Conservation (phyloP, 2,329 filamentous ascomycete genomes). For the Cercospora sesami region DNA sequence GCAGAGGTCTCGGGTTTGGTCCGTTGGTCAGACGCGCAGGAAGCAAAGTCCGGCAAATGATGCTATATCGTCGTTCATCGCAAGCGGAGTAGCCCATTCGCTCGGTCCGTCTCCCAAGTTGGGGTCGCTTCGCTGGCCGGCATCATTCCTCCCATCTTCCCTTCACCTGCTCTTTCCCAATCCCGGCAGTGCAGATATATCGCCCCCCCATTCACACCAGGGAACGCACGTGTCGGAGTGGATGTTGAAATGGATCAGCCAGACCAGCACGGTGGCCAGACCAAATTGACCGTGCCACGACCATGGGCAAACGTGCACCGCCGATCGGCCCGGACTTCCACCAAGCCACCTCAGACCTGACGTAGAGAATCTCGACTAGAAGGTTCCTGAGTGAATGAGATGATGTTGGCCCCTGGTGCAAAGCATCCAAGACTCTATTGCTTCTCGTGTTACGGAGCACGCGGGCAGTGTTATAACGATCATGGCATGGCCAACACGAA, state of each 20-base stretch:
- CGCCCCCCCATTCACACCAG: not conserved
- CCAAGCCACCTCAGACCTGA: not conserved
- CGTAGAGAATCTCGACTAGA: not conserved
- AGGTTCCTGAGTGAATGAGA: not conserved
- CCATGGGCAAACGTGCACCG: not conserved
- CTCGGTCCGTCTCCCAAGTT: slow-evolving; percentile 3
- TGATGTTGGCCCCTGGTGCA: not conserved
- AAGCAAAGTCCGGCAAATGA: slow-evolving; percentile 2
- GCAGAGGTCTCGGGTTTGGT: not conserved
- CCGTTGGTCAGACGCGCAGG: slow-evolving; percentile 1
- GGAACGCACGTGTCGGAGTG: not conserved
- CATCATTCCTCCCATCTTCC: not conserved
- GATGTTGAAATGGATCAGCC: not conserved
- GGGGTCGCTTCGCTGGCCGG: slow-evolving; percentile 6
- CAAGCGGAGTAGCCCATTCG: slow-evolving; percentile 1
- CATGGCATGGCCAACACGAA: not conserved
- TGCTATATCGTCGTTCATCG: slow-evolving; percentile 1
- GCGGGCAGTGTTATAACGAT: not conserved
- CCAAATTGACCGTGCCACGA: not conserved
- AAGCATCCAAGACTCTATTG: not conserved
- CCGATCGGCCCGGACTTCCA: not conserved
- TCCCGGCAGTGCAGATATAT: not conserved
- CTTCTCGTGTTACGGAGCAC: not conserved
- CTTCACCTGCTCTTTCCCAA: not conserved
- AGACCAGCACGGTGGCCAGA: not conserved